Evolutionary conservation across 2,329 filamentous ascomycete species (phyloP).

Genomic region (Colletotrichum sp.): DNA sequence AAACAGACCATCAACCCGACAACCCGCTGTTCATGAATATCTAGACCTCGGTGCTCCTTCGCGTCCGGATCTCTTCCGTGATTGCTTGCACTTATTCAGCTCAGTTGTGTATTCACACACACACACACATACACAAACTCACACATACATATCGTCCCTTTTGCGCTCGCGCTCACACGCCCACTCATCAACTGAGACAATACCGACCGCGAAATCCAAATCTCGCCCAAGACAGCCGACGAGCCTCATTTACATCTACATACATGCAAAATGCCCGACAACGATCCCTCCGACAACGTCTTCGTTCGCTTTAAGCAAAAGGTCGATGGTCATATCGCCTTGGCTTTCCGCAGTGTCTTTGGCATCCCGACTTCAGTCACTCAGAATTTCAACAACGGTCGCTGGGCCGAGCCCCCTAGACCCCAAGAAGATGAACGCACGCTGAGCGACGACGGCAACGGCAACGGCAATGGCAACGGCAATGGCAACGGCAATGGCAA

Average conservation of each 20-base stretch:
- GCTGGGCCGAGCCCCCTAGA: constrained; percentile 8
- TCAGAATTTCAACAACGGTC: constrained; percentile 25
- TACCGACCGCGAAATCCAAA: not conserved
- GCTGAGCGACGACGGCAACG: not conserved
- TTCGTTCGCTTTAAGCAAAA: constrained; percentile 46
- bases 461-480: not conserved
- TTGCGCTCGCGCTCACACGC: not conserved
- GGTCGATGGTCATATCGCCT: constrained; percentile 41
- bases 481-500: not conserved
- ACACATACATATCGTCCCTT: not conserved
- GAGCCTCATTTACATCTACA: not conserved
- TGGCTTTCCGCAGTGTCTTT: constrained; percentile 28
- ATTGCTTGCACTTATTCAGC: not conserved
- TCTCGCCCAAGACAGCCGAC: not conserved
- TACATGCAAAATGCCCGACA: constrained; percentile 8
- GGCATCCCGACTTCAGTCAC: constrained; percentile 29
- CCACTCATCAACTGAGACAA: constrained; percentile 12
- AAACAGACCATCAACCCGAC: not conserved
- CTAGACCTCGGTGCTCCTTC: not conserved
- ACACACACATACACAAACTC: not conserved
- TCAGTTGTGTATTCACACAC: not conserved
- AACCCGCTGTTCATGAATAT: not conserved
- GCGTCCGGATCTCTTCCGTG: constrained; percentile 14
- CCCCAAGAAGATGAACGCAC: not conserved
- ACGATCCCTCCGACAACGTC: constrained; percentile 29